A percentile compares a stretch with the other conserved stretches of the same genome.
phyloP scores from a whole-genome alignment of 78 protist species.

The Dictyostelium capitatum region DNA sequence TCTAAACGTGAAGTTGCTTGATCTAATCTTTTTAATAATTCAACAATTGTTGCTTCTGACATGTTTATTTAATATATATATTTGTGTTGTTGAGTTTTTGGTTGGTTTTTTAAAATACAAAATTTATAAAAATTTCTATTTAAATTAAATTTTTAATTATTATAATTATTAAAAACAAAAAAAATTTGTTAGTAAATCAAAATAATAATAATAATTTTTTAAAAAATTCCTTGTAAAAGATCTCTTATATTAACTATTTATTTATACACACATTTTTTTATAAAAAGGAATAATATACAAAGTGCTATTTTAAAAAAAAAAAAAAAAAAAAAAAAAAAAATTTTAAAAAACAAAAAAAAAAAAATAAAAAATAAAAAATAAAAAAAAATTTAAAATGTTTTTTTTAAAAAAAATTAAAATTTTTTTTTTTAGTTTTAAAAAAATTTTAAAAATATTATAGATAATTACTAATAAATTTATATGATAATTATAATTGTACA shows the following conservation, averaged over 20 bases:
- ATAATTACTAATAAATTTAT: neutral
- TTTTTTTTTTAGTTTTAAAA: neutral
- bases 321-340: neutral
- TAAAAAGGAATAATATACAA: neutral
- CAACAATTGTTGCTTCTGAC: constrained; percentile 57
- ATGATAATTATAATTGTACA: neutral
- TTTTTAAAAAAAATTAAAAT: neutral
- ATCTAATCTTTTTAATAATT: constrained; percentile 68
- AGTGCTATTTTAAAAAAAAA: neutral
- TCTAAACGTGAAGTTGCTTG: constrained; percentile 72
- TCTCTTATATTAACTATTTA: neutral
- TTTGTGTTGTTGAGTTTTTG: neutral
- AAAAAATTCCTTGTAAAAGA: neutral
- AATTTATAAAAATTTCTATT: neutral
- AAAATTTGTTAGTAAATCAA: neutral
- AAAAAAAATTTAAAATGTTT: neutral
- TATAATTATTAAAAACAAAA: neutral
- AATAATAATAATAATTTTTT: too few species aligned
- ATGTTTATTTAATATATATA: neutral
- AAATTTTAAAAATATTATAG: neutral
- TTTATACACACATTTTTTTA: neutral
- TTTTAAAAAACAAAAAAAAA: neutral
- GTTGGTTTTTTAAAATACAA: neutral
- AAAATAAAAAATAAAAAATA: neutral
- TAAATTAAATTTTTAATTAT: neutral